Evolutionary conservation across 371 early-diverging fungal species (phyloP), one percentile per base, ranked within the genome.

Genomic region (Mucor sp.): DNA sequence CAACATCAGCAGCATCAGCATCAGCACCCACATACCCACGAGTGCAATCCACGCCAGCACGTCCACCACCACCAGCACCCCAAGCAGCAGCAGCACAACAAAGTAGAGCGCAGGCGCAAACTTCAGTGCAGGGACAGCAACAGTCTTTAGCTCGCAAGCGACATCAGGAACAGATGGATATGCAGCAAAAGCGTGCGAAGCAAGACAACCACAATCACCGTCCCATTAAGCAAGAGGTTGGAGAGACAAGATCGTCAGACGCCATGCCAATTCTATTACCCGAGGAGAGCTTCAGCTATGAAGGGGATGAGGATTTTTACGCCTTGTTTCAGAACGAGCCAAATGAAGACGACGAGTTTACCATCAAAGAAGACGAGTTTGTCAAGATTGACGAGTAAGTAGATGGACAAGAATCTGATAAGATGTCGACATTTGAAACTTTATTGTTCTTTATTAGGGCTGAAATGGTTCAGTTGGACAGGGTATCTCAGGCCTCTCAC

Each of bases 261-360:
- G 4, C 53, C 1, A 5, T 25, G 6, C 53, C 53, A 0, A 48
- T 58, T 9, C 50, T 67, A 12, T 23, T 67, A 0, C 67, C 67
- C 7, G 72, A 72, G 57, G 72, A 72, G n/a, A 64, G 68, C 2
- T 72, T 72, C 33, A 48, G 57, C 5, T 72, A 72, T 48, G 72
- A 53, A 12, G 50, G 50, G 37, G 63, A 63, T 39, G 63, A 63
- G 4, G 63, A 37, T 25, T 53, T 53, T 1, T 53, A 27, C 14
- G 53, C 53, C 15, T 0, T 53, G 0, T 53, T 53, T 21, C 53
- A 53, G 4, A 25, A 53, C 23, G 53, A 53, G 6, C 14, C 21
- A 1, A 23, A 9, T 15, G 63, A 63, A 6, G 63, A 63, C n/a
- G 63, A 63, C n/a, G 63, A 63, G 6, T 21, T 27, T 5, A 12